A percentile compares a stretch with the other conserved stretches of the same genome.
Evolutionary conservation across 164 flowering plant species (phyloP).

Genomic region (Pachysandra terminalis): DNA sequence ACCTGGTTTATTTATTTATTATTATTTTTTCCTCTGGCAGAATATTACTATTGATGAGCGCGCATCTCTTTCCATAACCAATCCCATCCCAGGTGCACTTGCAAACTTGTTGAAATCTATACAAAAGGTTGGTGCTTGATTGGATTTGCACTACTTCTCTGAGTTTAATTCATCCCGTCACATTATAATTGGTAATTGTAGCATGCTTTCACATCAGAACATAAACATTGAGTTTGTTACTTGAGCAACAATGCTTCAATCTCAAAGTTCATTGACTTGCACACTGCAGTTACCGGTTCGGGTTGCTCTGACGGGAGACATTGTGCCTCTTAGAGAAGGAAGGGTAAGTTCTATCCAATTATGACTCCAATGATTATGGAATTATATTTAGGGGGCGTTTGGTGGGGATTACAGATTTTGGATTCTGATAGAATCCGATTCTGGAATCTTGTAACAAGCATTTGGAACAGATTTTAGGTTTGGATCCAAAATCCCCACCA

Average conservation of each 20-base stretch:
- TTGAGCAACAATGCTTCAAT: neutral
- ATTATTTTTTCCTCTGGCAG: slow-evolving; percentile 27
- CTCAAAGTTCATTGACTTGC: neutral
- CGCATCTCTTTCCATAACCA: slow-evolving; percentile 68
- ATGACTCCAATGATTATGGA: neutral
- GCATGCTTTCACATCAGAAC: neutral
- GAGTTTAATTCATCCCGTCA: neutral
- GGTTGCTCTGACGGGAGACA: slow-evolving; percentile 82
- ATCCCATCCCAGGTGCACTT: slow-evolving; percentile 68
- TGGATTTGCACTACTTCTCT: neutral
- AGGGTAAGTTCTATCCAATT: slow-evolving; percentile 40
- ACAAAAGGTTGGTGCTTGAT: slow-evolving; percentile 47
- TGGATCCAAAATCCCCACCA: too few species aligned
- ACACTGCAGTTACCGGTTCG: slow-evolving; percentile 69
- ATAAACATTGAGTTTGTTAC: neutral
- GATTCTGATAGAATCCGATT: too few species aligned
- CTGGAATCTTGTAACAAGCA: too few species aligned
- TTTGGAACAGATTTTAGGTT: too few species aligned
- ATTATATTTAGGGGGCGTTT: too few species aligned
- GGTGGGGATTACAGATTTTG: too few species aligned
- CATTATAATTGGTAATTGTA: neutral
- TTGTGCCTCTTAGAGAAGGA: slow-evolving; percentile 52
- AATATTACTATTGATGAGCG: slow-evolving; percentile 81
- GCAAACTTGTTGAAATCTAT: slow-evolving; percentile 52
- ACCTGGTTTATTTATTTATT: neutral